phyloP scores from a whole-genome alignment of 2,329 filamentous ascomycete genomes.

The Penicillium sp. region DNA sequence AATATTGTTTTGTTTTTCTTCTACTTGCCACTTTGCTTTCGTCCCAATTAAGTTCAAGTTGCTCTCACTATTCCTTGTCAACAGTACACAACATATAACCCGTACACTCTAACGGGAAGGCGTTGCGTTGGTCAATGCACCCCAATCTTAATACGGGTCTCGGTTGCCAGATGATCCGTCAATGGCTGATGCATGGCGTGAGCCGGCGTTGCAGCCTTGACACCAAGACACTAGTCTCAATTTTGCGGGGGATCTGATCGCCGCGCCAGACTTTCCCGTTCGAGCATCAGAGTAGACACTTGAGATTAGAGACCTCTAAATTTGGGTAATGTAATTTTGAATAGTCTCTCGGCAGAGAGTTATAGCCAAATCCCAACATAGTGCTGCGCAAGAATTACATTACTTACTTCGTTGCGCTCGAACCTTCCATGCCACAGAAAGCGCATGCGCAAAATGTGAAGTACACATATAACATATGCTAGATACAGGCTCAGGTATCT shows the following conservation, averaged over 20 bases:
- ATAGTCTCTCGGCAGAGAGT: not conserved
- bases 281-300: not conserved
- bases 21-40: not conserved
- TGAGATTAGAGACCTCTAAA: not conserved
- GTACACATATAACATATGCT: not conserved
- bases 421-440: not conserved
- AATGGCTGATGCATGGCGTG: not conserved
- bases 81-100: not conserved
- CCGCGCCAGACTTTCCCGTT: conserved; percentile 1
- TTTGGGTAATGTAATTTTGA: not conserved
- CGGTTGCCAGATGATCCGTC: not conserved
- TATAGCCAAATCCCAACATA: not conserved
- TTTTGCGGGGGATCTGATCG: not conserved
- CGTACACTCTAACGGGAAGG: not conserved
- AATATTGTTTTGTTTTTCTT: not conserved
- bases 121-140: not conserved
- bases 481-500: not conserved
- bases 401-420: not conserved
- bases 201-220: not conserved
- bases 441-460: not conserved
- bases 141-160: not conserved
- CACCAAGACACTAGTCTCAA: not conserved
- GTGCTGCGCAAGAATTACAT: not conserved
- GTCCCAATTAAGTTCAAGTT: not conserved
- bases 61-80: not conserved